Evolutionary conservation across 1,284 basidiomycete species (phyloP), one percentile per base, ranked within the genome.

Genomic region (Apiotrichum gracile): DNA sequence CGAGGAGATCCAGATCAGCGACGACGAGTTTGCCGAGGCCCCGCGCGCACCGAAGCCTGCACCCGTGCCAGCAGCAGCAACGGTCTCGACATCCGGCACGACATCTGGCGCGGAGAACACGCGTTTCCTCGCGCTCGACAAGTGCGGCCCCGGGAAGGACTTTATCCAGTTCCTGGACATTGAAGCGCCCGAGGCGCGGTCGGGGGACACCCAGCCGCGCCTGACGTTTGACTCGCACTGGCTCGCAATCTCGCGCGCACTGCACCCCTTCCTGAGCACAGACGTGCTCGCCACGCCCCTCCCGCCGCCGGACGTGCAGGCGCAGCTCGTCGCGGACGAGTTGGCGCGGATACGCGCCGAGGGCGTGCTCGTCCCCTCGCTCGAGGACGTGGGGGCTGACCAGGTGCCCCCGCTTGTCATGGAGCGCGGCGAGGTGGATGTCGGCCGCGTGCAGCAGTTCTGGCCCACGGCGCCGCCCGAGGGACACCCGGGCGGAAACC

Each of bases 231-330:
- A 96, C 68, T 85, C 85, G 4, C 82, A 91, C 71, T 98, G 94
- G 96, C 83, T 98, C 22, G 92, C 92, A 0, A 91, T 97, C 68
- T 85, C 85, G 0, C 85, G 88, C 6, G 91, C 88, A 0, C 85
- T 93, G 62, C 84, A 94, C 61, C 83, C 85, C 0, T 86, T 82
- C 75, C 81, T 97, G 57, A 85, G 87, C 1, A 67, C 77, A 2
- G 76, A 78, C 0, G 68, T 72, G 5, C 77, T 72, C 5, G 70
- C 73, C 9, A 82, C 84, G 50, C 69, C 76, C 1, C 85, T 90
- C 54, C 87, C 88, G 0, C 79, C 80, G 3, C 81, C 83, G 42
- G 69, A 74, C 1, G 77, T 81, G 4, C 79, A 86, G 0, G 76
- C 82, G 16, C 77, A 76, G 2, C 78, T 84, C 49, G 81, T 97